Base-by-base conservation (phyloP, 306 rosid species). In the Glycine soja region DNA sequence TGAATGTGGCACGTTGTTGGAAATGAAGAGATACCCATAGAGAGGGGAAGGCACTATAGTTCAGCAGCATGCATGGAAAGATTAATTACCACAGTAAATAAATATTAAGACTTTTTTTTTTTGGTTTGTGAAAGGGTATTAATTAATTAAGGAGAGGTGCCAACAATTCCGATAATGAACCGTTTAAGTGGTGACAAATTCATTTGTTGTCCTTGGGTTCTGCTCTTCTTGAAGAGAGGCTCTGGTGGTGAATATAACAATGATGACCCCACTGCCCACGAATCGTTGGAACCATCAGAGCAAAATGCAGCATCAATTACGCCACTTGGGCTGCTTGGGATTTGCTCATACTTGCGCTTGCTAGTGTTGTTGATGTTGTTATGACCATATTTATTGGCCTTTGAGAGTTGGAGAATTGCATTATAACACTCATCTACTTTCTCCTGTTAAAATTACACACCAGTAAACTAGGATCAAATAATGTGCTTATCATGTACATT, bases 321-420 rank as follows among this genome's bases (percentile, higher is more conserved):
- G 50, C 97, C 98, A 81, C 88, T 90, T 70, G 98, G 98, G 81
- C 99, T 93, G 1, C 87, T 82, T 7, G 89, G 97, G 46, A 80
- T 82, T 85, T 83, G 58, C 56, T 76, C 94, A 74, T 75, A 80
- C 87, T 92, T 92, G 57, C 97, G 88, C 75, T 91, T 95, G 12
- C 10, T 65, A 8, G 76, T 52, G 15, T 77, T 88, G 18, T 77
- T 88, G 5, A 2, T 52, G 15, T 77, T 88, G 43, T 76, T 77
- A 38, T 51, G 13, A 13, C 7, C 71, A 52, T 46, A 18, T 69
- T 78, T 46, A 78, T 67, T 64, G 53, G 6, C 78, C 11, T 81
- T 89, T 48, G 89, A 79, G 5, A 80, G 9, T 81, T 88, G 87
- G 0, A 71, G 36, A 38, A 93, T 89, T 0, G 76, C 89, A 65